Percentiles rank a stretch among this genome's conserved stretches.
Conservation (phyloP, 805 yeast genomes). For the Nakazawaea wyomingensis region DNA sequence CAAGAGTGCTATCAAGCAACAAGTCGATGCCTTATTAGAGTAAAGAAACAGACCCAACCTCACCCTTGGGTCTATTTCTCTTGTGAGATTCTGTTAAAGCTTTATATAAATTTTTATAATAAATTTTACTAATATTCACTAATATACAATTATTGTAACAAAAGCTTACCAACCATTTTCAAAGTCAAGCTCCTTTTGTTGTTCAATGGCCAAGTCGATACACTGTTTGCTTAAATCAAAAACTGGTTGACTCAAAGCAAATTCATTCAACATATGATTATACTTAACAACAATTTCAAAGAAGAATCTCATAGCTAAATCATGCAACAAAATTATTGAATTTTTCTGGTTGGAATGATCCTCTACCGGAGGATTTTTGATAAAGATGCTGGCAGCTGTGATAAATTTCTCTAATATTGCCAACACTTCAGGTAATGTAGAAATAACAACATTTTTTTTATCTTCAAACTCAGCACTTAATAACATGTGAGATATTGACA, state of each 20-base stretch:
- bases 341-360: constrained; percentile 25
- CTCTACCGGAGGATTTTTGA: constrained; percentile 30
- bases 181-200: constrained; percentile 28
- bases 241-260: constrained; percentile 57
- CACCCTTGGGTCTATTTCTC: too few relatives aligned
- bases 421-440: constrained; percentile 53
- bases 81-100: too few relatives aligned
- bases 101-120: too few relatives aligned
- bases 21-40: constrained; percentile 2
- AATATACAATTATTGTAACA: background rate
- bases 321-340: constrained; percentile 52
- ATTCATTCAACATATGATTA: constrained; percentile 58
- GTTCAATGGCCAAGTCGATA: constrained; percentile 56
- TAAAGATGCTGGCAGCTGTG: constrained; percentile 44
- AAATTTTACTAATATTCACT: constrained; percentile 1
- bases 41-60: too few relatives aligned
- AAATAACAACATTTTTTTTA: constrained; percentile 46
- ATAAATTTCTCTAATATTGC: constrained; percentile 58
- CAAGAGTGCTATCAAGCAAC: constrained; percentile 1
- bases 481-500: constrained; percentile 53
- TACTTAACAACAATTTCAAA: constrained; percentile 60
- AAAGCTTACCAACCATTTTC: background rate
- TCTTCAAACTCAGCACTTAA: constrained; percentile 63
- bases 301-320: constrained; percentile 58
- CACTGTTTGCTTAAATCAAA: constrained; percentile 70